phyloP scores from a whole-genome alignment of 1,284 basidiomycete genomes.

The Coriolopsis trogii region DNA sequence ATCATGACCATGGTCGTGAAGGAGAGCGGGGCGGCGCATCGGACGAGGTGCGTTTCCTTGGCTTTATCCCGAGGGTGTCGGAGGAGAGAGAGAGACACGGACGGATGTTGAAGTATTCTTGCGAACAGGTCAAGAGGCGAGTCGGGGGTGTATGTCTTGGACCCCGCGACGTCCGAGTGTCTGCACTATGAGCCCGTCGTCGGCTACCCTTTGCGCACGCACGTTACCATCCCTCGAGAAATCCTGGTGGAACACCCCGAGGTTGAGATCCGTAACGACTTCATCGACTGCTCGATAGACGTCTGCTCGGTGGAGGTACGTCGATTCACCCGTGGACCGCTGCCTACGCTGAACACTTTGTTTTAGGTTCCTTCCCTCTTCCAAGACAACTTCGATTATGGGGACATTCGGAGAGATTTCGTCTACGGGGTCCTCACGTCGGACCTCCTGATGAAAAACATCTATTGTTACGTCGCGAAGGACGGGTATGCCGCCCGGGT shows the following conservation, averaged over 20 bases:
- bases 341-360: not conserved
- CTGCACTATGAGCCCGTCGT: conserved; percentile 77
- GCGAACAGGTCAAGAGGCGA: conserved; percentile 63
- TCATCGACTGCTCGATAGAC: conserved; percentile 89
- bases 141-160: conserved; percentile 73
- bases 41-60: conserved; percentile 64
- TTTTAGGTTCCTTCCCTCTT: conserved; percentile 90
- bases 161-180: conserved; percentile 76
- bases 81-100: not conserved
- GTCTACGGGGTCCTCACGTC: conserved; percentile 96
- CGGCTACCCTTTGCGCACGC: conserved; percentile 62
- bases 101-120: not conserved
- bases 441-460: conserved; percentile 94
- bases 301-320: conserved; percentile 88
- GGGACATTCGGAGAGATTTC: conserved; percentile 90
- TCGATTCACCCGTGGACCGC: not conserved
- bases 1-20: conserved; percentile 97
- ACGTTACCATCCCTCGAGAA: conserved; percentile 69
- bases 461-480: conserved; percentile 85
- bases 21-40: conserved; percentile 70
- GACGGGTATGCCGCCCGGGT: conserved; percentile 90
- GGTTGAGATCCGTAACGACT: conserved; percentile 83
- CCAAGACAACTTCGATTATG: conserved; percentile 99
- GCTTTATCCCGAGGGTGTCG: conserved; percentile 15
- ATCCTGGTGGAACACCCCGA: conserved; percentile 70